Conservation (phyloP, 352 stramenopile genomes). For the Lagenidium giganteum region DNA sequence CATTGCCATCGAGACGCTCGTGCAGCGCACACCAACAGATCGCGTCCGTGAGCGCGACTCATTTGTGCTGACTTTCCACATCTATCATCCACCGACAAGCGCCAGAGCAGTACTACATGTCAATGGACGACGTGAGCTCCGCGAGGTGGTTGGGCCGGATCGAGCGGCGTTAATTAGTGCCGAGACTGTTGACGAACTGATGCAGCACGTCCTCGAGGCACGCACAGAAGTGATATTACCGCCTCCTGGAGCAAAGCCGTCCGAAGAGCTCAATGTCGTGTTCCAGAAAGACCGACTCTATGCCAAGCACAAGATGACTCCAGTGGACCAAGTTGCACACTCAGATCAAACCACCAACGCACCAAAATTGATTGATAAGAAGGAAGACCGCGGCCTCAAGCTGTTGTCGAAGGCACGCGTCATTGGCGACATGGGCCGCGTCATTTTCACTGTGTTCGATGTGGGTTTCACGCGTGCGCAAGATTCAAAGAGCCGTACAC, state of each 20-base stretch:
- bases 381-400: constrained; percentile 46
- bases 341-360: constrained; percentile 31
- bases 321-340: constrained; percentile 27
- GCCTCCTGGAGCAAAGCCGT: constrained; percentile 1
- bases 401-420: constrained; percentile 39
- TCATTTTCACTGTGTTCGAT: constrained; percentile 64
- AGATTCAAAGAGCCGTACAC: no score
- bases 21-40: constrained; percentile 35
- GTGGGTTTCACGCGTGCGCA: constrained; percentile 20
- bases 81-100: constrained; percentile 57
- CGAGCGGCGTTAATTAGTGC: constrained; percentile 37
- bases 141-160: constrained; percentile 61
- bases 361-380: constrained; percentile 54
- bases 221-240: constrained; percentile 27
- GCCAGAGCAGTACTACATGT: constrained; percentile 18
- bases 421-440: constrained; percentile 27
- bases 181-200: constrained; percentile 25
- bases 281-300: constrained; percentile 61
- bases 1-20: constrained; percentile 20
- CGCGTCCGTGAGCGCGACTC: constrained; percentile 41
- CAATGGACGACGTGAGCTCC: constrained; percentile 33
- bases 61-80: constrained; percentile 44
- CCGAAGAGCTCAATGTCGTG: constrained; percentile 18
- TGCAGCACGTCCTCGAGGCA: constrained; percentile 49
- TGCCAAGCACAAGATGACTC: constrained; percentile 61